phyloP scores from a whole-genome alignment of 768 basidiomycete genomes.

The Agrocybe praecox region DNA sequence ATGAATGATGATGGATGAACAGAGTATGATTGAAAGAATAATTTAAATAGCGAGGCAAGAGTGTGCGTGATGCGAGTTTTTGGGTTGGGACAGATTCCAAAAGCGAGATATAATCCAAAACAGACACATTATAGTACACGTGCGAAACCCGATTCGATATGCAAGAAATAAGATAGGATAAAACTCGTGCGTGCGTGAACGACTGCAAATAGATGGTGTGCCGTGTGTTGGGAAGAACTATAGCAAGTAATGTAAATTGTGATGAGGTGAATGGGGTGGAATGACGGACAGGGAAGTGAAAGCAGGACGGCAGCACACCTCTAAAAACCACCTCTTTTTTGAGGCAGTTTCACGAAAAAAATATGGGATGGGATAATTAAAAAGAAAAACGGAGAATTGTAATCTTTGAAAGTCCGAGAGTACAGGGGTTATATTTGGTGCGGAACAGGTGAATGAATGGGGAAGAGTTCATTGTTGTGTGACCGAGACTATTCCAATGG shows the following conservation, averaged over 20 bases:
- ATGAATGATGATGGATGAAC: conserved; percentile 1
- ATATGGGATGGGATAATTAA: background rate
- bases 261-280: conserved; percentile 4
- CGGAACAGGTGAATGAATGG: background rate
- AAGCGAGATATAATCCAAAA: conserved; percentile 10
- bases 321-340: background rate
- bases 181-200: background rate
- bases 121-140: conserved; percentile 13
- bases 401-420: background rate
- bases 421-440: background rate
- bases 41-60: conserved; percentile 12
- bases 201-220: background rate
- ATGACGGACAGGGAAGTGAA: too few relatives aligned
- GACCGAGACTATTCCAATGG: conserved; percentile 1
- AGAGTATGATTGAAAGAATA: conserved; percentile 7
- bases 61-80: conserved; percentile 1
- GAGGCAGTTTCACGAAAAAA: background rate
- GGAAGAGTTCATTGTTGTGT: background rate
- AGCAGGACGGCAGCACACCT: conserved; percentile 1
- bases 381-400: background rate
- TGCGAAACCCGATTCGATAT: conserved; percentile 8
- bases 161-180: conserved; percentile 10
- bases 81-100: background rate
- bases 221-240: background rate
- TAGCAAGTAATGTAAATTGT: background rate